A percentile compares a stretch with the other conserved stretches of the same genome.
These are phyloP conservation scores for Seminavis robusta DNA, from an alignment of 108 stramenopile species.

Conservation along the genomic window DNA sequence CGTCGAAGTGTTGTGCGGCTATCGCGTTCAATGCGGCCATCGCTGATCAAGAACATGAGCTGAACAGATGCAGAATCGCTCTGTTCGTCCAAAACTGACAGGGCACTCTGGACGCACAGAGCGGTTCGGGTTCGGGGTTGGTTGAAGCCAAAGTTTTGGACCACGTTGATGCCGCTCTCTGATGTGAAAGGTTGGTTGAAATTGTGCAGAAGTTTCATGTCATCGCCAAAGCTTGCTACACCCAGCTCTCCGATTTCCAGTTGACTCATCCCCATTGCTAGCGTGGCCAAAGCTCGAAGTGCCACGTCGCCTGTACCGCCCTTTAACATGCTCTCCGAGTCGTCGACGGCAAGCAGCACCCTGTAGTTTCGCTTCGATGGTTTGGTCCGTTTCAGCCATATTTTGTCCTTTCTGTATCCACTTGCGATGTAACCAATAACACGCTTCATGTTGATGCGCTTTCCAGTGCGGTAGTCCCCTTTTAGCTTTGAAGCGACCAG, in stretches of 20 bases:
- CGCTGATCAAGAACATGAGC: slow-evolving; percentile 92
- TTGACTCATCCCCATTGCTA: slow-evolving; percentile 90
- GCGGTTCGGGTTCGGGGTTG: slow-evolving; percentile 88
- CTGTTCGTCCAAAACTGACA: slow-evolving; percentile 62
- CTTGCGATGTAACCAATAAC: slow-evolving; percentile 99
- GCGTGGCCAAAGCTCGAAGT: slow-evolving; percentile 83
- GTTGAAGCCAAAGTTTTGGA: slow-evolving; percentile 82
- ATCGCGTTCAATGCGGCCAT: slow-evolving; percentile 94
- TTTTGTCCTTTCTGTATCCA: slow-evolving; percentile 98
- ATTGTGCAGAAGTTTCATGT: slow-evolving; percentile 86
- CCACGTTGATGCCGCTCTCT: slow-evolving; percentile 80
- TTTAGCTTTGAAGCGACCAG: slow-evolving; percentile 92
- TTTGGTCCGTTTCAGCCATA: slow-evolving; percentile 98
- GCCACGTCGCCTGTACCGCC: slow-evolving; percentile 91
- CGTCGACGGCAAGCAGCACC: slow-evolving; percentile 94
- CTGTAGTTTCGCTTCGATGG: slow-evolving; percentile 97
- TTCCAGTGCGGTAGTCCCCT: slow-evolving; percentile 98
- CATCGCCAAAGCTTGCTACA: slow-evolving; percentile 90
- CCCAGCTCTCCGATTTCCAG: slow-evolving; percentile 95
- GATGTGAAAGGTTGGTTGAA: slow-evolving; percentile 89
- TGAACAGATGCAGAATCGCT: slow-evolving; percentile 70
- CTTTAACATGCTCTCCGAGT: slow-evolving; percentile 95
- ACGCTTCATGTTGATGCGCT: slow-evolving; percentile 97
- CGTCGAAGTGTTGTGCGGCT: slow-evolving; percentile 78
- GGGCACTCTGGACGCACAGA: slow-evolving; percentile 82